Percentiles rank a stretch among this genome's conserved stretches.
phyloP scores from a whole-genome alignment of 306 rosid genomes.

The Inga laurina region DNA sequence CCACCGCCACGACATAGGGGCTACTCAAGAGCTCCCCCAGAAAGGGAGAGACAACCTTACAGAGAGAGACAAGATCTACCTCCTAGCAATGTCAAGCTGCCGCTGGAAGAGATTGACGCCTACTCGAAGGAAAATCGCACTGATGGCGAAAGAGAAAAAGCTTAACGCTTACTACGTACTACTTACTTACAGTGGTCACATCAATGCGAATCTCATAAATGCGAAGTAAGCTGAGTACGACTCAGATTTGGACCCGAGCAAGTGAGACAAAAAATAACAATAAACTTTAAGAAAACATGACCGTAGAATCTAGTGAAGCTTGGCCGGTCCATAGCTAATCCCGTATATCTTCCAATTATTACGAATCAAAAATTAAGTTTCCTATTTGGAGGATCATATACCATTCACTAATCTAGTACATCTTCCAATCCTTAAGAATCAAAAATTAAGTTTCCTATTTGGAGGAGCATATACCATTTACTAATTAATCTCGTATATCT shows the following conservation, averaged over 20 bases:
- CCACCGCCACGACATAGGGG: no score
- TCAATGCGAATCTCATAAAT: not conserved
- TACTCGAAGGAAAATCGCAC: no score
- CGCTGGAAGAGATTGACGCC: no score
- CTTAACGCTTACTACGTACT: not conserved
- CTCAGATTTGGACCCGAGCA: not conserved
- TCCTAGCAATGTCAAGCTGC: no score
- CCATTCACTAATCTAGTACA: no score
- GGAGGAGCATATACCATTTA: no score
- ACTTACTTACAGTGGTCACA: no score
- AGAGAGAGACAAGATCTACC: no score
- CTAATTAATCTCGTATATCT: not conserved
- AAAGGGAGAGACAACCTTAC: no score
- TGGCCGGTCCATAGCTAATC: slow-evolving; percentile 35
- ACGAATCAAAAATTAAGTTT: no score
- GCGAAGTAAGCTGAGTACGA: not conserved
- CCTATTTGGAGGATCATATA: no score
- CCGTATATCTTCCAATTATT: not conserved
- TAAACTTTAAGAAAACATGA: not conserved
- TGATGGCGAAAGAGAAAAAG: not conserved
- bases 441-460: not conserved
- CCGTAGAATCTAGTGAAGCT: slow-evolving; percentile 46
- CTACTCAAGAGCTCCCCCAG: no score
- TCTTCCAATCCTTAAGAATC: slow-evolving; percentile 1
- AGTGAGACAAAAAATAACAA: not conserved